Percentiles rank a stretch among this genome's conserved stretches.
These are phyloP conservation scores for Pistacia vera DNA, from an alignment of 345 rosid species.

Conservation along the genomic window DNA sequence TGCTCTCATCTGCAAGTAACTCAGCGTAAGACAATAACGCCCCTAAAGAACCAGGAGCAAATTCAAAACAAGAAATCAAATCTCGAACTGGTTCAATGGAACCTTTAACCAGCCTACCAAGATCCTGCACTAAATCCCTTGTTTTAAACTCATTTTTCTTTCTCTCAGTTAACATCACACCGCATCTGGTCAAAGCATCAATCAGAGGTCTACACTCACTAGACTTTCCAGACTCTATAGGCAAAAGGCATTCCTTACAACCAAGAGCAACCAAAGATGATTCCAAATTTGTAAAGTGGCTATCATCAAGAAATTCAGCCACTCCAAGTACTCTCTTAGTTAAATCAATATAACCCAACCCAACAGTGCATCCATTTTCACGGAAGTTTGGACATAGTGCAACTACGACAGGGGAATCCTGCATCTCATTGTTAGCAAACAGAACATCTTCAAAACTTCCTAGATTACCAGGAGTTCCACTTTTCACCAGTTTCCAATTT, in stretches of 20 bases:
- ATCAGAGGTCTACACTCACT: conserved; percentile 53
- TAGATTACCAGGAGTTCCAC: conserved; percentile 91
- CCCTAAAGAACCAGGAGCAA: conserved; percentile 85
- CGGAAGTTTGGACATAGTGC: conserved; percentile 67
- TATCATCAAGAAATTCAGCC: conserved; percentile 95
- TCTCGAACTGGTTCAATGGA: conserved; percentile 83
- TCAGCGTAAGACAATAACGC: conserved; percentile 82
- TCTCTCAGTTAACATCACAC: conserved; percentile 88
- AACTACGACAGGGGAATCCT: conserved; percentile 82
- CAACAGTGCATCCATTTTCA: conserved; percentile 69
- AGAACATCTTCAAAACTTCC: conserved; percentile 96
- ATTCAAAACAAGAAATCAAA: conserved; percentile 78
- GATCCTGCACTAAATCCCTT: conserved; percentile 89
- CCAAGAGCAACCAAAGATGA: conserved; percentile 91
- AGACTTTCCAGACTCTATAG: conserved; percentile 64
- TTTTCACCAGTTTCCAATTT: conserved; percentile 81
- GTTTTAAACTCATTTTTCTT: conserved; percentile 84
- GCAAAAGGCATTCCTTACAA: conserved; percentile 95
- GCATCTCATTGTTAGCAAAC: conserved; percentile 95
- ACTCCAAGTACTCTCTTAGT: conserved; percentile 76
- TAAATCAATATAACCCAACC: conserved; percentile 85
- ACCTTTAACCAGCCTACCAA: conserved; percentile 84
- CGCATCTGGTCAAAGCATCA: conserved; percentile 74
- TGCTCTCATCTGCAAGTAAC: conserved; percentile 80
- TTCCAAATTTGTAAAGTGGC: conserved; percentile 89